Evolutionary conservation across 169 alveolate species (phyloP), one percentile per base, ranked within the genome.

Genomic region (Nephromyces sp.): DNA sequence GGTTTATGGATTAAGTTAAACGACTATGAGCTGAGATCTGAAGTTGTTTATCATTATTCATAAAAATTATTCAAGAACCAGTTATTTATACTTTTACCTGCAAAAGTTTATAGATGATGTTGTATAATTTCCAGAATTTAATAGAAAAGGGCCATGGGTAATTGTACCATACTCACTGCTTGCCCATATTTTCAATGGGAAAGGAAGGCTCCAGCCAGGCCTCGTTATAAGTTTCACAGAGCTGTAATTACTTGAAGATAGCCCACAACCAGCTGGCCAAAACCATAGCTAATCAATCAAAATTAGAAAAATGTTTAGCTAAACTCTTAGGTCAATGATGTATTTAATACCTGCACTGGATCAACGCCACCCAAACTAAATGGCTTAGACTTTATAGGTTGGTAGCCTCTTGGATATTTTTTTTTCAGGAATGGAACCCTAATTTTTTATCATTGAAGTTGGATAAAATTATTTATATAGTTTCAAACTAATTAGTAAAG

Each of bases 351-450:
- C 82, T 87, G 93, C 30, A 88, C 67, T 8, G 93, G 90, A 66
- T 88, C 93, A 73, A 88, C 75, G n/a, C 93, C 93, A 6, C 93
- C 93, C 66, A 87, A 64, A 75, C 82, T 85, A 70, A 88, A 87
- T 30, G 82, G 74, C 15, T 74, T 86, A 3, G 93, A 87, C 28
- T 89, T 89, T 21, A 88, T 57, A 22, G 93, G 93, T 69, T 87
- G 91, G 68, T 79, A 65, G 65, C 87, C 65, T 61, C 87, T 78
- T 15, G 90, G 82, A 63, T 84, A 80, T 70, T 85, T 85, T 78
- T 88, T 88, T 30, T 77, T 32, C 68, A 86, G 75, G 70, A 80
- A 69, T 4, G 93, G 93, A 31, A 88, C 88, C 70, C 63, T 35
- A 52, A 0, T 52, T n/a, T n/a, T n/a, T n/a, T n/a, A n/a, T n/a